Base-by-base conservation (phyloP, 2,329 filamentous ascomycete species). In the Harringtonia aguacate region DNA sequence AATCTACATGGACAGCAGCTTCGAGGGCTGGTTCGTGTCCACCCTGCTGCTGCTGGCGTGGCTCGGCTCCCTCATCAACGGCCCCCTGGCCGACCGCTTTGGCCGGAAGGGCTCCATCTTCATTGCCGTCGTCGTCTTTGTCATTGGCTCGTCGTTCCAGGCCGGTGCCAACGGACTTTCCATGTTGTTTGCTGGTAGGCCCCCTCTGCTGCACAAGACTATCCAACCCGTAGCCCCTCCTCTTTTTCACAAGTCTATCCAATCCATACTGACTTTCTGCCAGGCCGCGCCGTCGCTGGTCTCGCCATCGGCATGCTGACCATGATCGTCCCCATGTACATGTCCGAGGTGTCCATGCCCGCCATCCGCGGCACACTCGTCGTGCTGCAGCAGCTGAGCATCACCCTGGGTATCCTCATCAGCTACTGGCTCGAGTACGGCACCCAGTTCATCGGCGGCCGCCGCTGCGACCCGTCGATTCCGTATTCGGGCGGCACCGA, bases 381-480 rank as follows among this genome's bases (percentile, higher is more conserved):
- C n/a, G 36, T 39, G 4, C 27, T 39, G 7, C 36, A 39, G 36
- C 36, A 39, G 36, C 36, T 39, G 7, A 39, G 27, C 36, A 30
- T 39, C 20, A 42, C 33, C 17, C 31, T 42, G 8, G 39, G 39
- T 20, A 34, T 42, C 18, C 21, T 42, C 8, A 42, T 42, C 31
- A 42, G 33, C 31, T 42, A 42, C 39, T 35, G 39, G 31, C 27
- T 39, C 36, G 36, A 39, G 36, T 39, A 39, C 15, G 36, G 36
- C 36, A 39, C 36, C 24, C 36, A 39, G 24, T 39, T 29, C 27
- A 39, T 39, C 15, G 36, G 36, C n/a, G 36, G 36, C 27, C 17
- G 15, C 15, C 29, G 29, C 20, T 41, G 39, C 15, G 21, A 9
- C 8, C 39, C 39, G 30, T 20, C n/a, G 21, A 34, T 35, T 17